phyloP scores from a whole-genome alignment of 257 asterid species.

The Solanum pimpinellifolium region DNA sequence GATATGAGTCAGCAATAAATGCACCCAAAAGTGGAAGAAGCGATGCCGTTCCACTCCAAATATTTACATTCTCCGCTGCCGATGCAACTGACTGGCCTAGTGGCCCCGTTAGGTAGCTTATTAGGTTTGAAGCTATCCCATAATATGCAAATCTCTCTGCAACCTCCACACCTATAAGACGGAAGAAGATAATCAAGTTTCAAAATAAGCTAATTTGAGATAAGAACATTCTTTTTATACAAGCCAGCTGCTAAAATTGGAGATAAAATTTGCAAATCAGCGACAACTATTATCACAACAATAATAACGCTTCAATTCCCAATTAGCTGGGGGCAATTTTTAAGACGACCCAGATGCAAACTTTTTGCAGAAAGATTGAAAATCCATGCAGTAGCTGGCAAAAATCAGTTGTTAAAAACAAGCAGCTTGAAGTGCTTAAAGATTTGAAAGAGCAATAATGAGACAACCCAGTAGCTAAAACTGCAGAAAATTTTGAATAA shows the following conservation, averaged over 20 bases:
- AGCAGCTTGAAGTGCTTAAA: not conserved
- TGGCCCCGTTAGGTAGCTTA: constrained; percentile 31
- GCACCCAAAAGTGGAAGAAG: constrained; percentile 33
- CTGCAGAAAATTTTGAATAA: not conserved
- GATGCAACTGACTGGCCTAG: constrained; percentile 31
- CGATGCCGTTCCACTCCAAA: constrained; percentile 24
- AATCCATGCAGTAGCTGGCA: not conserved
- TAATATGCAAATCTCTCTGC: constrained; percentile 30
- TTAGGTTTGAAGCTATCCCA: constrained; percentile 24
- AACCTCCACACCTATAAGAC: constrained; percentile 22
- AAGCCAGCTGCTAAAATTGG: not conserved
- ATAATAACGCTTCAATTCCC: not conserved
- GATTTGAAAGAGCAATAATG: not conserved
- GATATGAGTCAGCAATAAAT: constrained; percentile 25
- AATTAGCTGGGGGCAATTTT: not conserved
- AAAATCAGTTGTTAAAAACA: not conserved
- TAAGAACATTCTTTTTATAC: not conserved
- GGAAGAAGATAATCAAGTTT: not conserved
- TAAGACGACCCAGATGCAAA: not conserved
- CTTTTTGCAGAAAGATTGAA: not conserved
- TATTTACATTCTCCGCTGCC: constrained; percentile 26
- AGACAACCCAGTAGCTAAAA: not conserved
- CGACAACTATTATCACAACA: not conserved
- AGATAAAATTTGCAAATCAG: not conserved
- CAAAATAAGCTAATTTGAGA: not conserved